Conservation (phyloP, 1,139 yeast species). For the Magnusiomyces magnusii region DNA sequence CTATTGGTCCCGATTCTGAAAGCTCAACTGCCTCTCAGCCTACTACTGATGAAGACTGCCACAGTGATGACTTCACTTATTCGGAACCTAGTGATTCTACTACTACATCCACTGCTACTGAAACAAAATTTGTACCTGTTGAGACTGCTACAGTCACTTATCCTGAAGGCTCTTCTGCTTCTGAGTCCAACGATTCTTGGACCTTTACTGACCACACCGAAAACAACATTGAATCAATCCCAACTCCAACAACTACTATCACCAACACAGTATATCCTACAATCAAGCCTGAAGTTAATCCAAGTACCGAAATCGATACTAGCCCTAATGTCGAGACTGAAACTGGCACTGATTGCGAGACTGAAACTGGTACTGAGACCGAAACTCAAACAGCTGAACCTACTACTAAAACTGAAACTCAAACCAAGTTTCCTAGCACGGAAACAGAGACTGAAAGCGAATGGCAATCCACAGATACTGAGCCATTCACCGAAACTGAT, state of each 20-base stretch:
- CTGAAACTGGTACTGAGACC: too few relatives aligned
- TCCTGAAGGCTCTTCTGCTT: neutral
- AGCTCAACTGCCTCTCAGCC: neutral
- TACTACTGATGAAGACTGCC: neutral
- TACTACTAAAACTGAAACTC: neutral
- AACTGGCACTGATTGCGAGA: too few relatives aligned
- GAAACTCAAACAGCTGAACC: neutral
- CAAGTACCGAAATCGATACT: too few relatives aligned
- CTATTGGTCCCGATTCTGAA: neutral
- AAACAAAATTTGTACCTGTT: neutral
- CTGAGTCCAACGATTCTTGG: neutral
- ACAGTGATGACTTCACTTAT: neutral
- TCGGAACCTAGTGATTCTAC: neutral
- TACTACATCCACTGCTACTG: neutral
- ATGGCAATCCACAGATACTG: too few relatives aligned
- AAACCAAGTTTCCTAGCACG: too few relatives aligned
- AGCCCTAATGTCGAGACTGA: too few relatives aligned
- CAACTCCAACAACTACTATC: neutral
- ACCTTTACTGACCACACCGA: neutral
- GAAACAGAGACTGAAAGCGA: too few relatives aligned
- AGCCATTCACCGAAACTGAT: neutral
- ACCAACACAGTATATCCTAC: neutral
- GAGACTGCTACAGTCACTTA: neutral
- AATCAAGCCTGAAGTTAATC: neutral
- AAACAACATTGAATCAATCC: neutral